These are phyloP conservation scores for Colletotrichum eremochloae DNA, from an alignment of 2,329 filamentous ascomycete species.

Conservation along the genomic window DNA sequence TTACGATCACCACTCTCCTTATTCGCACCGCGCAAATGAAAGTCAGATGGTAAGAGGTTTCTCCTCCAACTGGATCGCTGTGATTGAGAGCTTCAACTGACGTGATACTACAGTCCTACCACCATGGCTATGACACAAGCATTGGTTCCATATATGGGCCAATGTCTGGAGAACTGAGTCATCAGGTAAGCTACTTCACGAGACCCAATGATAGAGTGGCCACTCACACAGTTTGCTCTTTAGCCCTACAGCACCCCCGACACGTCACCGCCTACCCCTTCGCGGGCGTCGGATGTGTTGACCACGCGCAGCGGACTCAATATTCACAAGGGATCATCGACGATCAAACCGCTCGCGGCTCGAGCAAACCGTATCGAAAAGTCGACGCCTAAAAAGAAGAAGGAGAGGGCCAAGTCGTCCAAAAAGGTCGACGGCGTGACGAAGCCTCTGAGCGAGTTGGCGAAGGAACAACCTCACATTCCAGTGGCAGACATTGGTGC, in stretches of 20 bases:
- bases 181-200: conserved; percentile 34
- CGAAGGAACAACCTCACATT: conserved; percentile 71
- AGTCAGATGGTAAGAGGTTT: conserved; percentile 33
- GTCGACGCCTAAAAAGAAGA: conserved; percentile 53
- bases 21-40: conserved; percentile 46
- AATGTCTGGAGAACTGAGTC: conserved; percentile 36
- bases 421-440: conserved; percentile 68
- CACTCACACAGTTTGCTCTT: conserved; percentile 31
- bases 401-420: conserved; percentile 57
- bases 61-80: not conserved
- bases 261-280: conserved; percentile 64
- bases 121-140: conserved; percentile 36
- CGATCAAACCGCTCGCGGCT: conserved; percentile 47
- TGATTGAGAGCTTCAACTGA: conserved; percentile 3
- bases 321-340: conserved; percentile 46
- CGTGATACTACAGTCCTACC: conserved; percentile 18
- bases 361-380: conserved; percentile 52
- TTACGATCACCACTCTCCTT: conserved; percentile 49
- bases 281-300: conserved; percentile 52
- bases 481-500: conserved; percentile 82
- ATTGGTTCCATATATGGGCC: conserved; percentile 34
- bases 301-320: conserved; percentile 55
- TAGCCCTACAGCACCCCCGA: conserved; percentile 65
- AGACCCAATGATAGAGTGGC: not conserved
- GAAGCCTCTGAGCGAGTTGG: conserved; percentile 78